Conservation (phyloP, 129 eudicot genomes). For the Apium graveolens region DNA sequence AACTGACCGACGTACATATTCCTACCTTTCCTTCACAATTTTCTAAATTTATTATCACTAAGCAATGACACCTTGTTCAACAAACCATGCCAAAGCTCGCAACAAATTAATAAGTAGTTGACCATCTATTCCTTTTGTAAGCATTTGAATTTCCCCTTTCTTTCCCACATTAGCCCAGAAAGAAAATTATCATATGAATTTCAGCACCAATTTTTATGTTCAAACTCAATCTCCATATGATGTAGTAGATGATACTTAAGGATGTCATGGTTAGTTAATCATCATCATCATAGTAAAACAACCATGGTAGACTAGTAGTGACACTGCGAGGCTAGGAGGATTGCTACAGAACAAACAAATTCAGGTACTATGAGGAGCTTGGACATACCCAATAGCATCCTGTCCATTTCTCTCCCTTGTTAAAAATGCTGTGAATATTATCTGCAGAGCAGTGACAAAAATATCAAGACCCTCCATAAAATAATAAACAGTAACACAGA, state of each 20-base stretch:
- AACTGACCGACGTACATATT: not conserved
- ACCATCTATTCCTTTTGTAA: not conserved
- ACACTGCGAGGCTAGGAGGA: not conserved
- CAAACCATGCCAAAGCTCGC: not conserved
- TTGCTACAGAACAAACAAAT: not conserved
- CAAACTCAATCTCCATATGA: not conserved
- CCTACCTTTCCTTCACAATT: not conserved
- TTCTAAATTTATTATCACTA: not conserved
- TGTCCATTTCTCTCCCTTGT: slow-evolving; percentile 69
- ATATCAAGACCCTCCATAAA: not conserved
- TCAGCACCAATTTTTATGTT: not conserved
- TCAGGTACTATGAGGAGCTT: not conserved
- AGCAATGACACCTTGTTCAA: not conserved
- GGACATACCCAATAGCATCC: slow-evolving; percentile 75
- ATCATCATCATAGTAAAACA: not conserved
- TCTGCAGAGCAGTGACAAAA: slow-evolving; percentile 36
- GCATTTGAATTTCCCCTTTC: not conserved
- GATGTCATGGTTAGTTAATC: not conserved
- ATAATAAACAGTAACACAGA: not conserved
- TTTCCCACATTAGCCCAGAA: not conserved
- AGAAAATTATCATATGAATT: not conserved
- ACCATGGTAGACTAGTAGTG: not conserved
- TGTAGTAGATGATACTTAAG: not conserved
- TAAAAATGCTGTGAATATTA: slow-evolving; percentile 66
- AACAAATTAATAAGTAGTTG: not conserved